phyloP scores from a whole-genome alignment of 2,329 filamentous ascomycete genomes.

The Fusarium sp. region DNA sequence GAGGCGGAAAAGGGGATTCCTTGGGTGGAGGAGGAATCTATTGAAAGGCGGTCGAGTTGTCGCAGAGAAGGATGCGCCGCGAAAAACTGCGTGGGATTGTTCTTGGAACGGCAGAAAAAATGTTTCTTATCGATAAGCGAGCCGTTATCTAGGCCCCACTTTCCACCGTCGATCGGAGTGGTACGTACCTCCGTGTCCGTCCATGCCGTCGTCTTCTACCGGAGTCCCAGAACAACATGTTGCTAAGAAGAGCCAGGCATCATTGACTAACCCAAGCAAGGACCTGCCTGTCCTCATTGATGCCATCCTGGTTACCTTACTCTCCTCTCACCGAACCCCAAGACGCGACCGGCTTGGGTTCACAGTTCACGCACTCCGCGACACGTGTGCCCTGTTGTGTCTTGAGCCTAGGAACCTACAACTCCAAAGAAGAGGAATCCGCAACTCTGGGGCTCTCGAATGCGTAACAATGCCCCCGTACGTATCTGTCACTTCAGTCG shows the following conservation, averaged over 20 bases:
- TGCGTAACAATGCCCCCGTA: slow-evolving; percentile 22
- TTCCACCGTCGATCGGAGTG: not conserved
- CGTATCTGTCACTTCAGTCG: not conserved
- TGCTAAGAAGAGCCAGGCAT: not conserved
- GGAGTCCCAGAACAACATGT: not conserved
- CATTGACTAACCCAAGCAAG: not conserved
- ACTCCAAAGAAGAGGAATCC: not conserved
- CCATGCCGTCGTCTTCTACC: not conserved
- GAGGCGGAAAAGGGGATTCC: not conserved
- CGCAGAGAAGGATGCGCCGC: slow-evolving; percentile 29
- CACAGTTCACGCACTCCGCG: slow-evolving; percentile 28
- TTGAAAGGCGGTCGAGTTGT: slow-evolving; percentile 26
- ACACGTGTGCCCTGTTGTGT: slow-evolving; percentile 36
- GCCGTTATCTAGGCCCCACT: slow-evolving; percentile 14
- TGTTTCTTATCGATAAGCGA: slow-evolving; percentile 49
- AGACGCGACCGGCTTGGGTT: slow-evolving; percentile 7
- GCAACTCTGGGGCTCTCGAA: not conserved
- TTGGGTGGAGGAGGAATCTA: not conserved
- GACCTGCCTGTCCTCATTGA: not conserved
- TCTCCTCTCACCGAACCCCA: not conserved
- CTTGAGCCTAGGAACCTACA: slow-evolving; percentile 14
- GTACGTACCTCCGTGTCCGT: slow-evolving; percentile 20
- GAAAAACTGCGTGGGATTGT: slow-evolving; percentile 38
- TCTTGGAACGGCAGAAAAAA: slow-evolving; percentile 33
- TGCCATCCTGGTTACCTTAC: not conserved